Percentiles rank a stretch among this genome's conserved stretches.
Evolutionary conservation across 129 eudicot species (phyloP).

Genomic region (Rutidosis leptorrhynchoides): DNA sequence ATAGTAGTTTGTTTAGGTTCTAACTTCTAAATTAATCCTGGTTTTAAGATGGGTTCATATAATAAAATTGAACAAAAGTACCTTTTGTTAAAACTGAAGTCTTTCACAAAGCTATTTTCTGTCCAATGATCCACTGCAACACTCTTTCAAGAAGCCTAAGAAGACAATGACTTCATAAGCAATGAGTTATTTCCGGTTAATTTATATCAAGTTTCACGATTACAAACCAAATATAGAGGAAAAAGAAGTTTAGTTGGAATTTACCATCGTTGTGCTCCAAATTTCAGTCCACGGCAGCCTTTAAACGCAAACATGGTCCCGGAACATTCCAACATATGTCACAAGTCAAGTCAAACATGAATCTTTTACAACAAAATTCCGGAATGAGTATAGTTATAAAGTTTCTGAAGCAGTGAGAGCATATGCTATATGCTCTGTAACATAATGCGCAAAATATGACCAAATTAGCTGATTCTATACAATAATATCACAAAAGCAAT

Average conservation of each 20-base stretch:
- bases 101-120: slow-evolving; percentile 19
- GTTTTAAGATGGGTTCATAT: neutral
- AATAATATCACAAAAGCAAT: slow-evolving; percentile 12
- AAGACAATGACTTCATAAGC: neutral
- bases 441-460: slow-evolving; percentile 9
- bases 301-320: slow-evolving; percentile 16
- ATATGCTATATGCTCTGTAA: neutral
- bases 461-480: neutral
- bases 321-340: slow-evolving; percentile 6
- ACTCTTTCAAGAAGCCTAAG: slow-evolving; percentile 1
- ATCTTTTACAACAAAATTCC: slow-evolving; percentile 19
- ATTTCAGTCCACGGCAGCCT: slow-evolving; percentile 11
- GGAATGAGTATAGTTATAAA: slow-evolving; percentile 14
- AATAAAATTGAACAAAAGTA: slow-evolving; percentile 7
- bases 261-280: slow-evolving; percentile 17
- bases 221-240: neutral
- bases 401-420: neutral
- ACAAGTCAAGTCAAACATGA: slow-evolving; percentile 15
- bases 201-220: slow-evolving; percentile 10
- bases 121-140: slow-evolving; percentile 10
- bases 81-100: slow-evolving; percentile 9
- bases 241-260: slow-evolving; percentile 12
- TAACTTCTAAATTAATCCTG: slow-evolving; percentile 17
- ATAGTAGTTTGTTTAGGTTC: slow-evolving; percentile 10
- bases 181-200: neutral